Base-by-base conservation (phyloP, 495 filamentous ascomycete genomes). In the Clohesyomyces aquaticus region DNA sequence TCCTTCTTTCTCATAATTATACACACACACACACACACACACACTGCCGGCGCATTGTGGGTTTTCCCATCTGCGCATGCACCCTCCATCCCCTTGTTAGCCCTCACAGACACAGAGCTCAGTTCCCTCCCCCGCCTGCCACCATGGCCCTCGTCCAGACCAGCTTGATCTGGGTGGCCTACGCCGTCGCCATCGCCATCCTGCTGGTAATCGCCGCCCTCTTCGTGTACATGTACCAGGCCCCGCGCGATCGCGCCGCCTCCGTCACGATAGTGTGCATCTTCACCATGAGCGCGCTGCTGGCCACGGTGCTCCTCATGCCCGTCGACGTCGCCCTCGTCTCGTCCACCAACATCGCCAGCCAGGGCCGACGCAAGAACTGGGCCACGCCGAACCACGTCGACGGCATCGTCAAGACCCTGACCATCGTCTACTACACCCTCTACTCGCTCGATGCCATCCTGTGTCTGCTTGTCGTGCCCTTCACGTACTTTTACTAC, bases 401-500 rank as follows among this genome's bases (percentile, higher is more conserved):
- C 53, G 81, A 90, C 59, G 80, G 80, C 56, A 96, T 98, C 49
- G 77, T 90, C 3, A 80, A 84, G 28, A 89, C 90, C 0, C 79
- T 99, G 43, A 90, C 89, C 70, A 84, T 94, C 59, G 87, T 96
- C 52, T 99, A 98, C 75, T 99, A 98, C 75, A 81, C 85, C 0
- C 81, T 98, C 0, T 99, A 98, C 76, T 93, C 88, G 28, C 75
- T 96, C 61, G 95, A 99, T 76, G 93, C 93, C 1, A 73, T 96
- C 1, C 87, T 99, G 14, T 98, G 95, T 72, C 80, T 99, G 38
- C 71, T 98, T 32, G 85, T 96, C 19, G 86, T 96, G 19, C 94
- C 94, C 1, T 99, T 99, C 72, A 87, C 91, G 12, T 99, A 98
- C 77, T 99, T 99, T 76, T 96, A 87, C 86, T 96, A 95, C 65